Evolutionary conservation across 2,329 filamentous ascomycete genomes (phyloP), one percentile per base, ranked within the genome.

Genomic region (Fusarium secorum): DNA sequence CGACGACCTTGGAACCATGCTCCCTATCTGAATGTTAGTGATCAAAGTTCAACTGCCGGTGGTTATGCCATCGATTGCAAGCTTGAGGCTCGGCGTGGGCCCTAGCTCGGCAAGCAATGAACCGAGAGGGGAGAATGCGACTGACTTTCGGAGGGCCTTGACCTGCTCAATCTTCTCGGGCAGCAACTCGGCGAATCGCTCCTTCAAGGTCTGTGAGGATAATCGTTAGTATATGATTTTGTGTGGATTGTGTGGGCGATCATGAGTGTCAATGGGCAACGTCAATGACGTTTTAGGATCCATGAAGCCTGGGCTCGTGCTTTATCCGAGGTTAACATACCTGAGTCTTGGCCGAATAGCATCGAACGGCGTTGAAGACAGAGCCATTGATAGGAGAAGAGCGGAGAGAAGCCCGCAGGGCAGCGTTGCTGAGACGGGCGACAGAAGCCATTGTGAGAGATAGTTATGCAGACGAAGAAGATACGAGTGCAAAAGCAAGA

Each of bases 161-260:
- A 99, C 94, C 90, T 98, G 93, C 87, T 99, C 96, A 81, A 98
- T 92, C 90, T 98, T 97, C 83, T 91, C 94, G 78, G 96, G 96
- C 72, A 99, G 88, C 80, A 95, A 92, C 83, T 96, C 95, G 82
- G 95, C 95, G 84, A 99, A 98, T 81, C 94, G 95, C 84, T 99
- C 96, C 89, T 99, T 99, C 82, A 99, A 86, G 77, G 94, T 94
- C 96, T 99, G 59, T 11, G 44, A 59, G 35, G 28, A 46, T 36
- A 54, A 68, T 24, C 24, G 41, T 71, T 20, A 71, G 68, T 33
- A 41, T 18, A 35, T 46, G 22, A 26, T 54, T 48, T 56, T 38
- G 14, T 48, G 17, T 52, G 28, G 26, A 30, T 46, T 48, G 26
- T 60, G 28, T 28, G 32, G n/a, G 26, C 26, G 35, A 45, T 36